phyloP scores from a whole-genome alignment of 345 rosid species.

The Euphorbia lathyris region DNA sequence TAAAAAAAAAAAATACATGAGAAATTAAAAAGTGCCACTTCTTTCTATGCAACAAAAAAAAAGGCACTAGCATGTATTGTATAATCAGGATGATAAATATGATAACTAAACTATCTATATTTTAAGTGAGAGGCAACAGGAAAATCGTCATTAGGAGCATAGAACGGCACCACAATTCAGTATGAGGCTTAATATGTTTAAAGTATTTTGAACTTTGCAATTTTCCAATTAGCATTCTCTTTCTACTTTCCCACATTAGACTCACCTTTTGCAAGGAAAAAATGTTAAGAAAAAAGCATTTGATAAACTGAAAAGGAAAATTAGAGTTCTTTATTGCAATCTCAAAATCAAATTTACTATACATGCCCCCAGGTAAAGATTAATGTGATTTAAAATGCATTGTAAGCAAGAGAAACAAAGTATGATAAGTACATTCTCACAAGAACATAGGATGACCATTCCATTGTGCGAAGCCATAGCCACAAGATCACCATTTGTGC shows the following conservation, averaged over 20 bases:
- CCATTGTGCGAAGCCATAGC: slow-evolving; percentile 98
- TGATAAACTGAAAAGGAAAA: not conserved
- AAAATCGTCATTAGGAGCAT: not conserved
- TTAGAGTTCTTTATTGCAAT: not conserved
- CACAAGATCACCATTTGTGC: slow-evolving; percentile 81
- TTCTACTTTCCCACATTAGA: not conserved
- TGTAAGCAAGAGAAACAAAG: not conserved
- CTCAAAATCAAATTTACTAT: not conserved
- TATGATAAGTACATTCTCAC: slow-evolving; percentile 52
- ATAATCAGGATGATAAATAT: not conserved
- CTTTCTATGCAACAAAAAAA: too few relatives aligned
- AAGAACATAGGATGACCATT: slow-evolving; percentile 80
- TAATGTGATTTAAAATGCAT: not conserved
- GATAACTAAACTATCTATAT: not conserved
- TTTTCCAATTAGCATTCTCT: not conserved
- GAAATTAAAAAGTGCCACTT: too few relatives aligned
- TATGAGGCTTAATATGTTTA: not conserved
- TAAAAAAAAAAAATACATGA: too few relatives aligned
- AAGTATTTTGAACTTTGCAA: not conserved
- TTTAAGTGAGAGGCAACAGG: not conserved
- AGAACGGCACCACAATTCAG: not conserved
- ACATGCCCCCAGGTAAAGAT: not conserved
- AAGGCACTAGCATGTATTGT: not conserved
- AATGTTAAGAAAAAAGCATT: not conserved
- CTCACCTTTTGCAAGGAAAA: not conserved